Conservation (phyloP, 208 protist genomes). For the Endotrypanum monterogeii region DNA sequence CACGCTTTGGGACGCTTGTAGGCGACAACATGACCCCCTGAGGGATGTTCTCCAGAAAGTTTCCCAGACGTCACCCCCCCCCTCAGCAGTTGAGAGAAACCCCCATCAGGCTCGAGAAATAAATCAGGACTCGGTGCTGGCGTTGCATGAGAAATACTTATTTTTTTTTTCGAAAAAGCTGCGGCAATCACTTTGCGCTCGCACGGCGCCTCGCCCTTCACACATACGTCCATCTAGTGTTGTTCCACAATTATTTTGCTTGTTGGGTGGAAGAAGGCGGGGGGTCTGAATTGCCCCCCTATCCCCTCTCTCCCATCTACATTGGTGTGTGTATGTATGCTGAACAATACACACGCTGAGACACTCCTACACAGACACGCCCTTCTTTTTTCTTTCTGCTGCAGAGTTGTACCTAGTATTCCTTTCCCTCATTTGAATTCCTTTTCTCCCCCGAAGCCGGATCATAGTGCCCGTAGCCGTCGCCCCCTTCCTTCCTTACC, state of each 20-base stretch:
- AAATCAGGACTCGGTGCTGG: neutral
- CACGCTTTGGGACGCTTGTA: too few relatives aligned
- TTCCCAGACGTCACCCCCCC: neutral
- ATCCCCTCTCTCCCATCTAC: neutral
- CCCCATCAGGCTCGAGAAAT: neutral
- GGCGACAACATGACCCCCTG: neutral
- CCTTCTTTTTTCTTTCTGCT: neutral
- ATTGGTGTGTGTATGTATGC: too few relatives aligned
- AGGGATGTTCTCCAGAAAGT: neutral
- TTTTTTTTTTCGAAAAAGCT: too few relatives aligned
- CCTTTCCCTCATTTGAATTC: neutral
- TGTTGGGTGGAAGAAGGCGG: too few relatives aligned
- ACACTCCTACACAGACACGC: too few relatives aligned
- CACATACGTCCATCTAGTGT: neutral
- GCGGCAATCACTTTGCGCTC: neutral
- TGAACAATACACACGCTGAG: too few relatives aligned
- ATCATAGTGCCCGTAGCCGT: neutral
- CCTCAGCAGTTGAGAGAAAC: neutral
- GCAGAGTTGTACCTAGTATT: neutral
- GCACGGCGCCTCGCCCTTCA: neutral
- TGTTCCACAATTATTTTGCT: too few relatives aligned
- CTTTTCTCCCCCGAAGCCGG: neutral
- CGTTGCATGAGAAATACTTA: neutral
- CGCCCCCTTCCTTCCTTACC: too few relatives aligned
- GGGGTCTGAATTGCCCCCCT: too few relatives aligned